Evolutionary conservation across 805 yeast species (phyloP), one percentile per base, ranked within the genome.

Genomic region (Debaryomyces maramus): DNA sequence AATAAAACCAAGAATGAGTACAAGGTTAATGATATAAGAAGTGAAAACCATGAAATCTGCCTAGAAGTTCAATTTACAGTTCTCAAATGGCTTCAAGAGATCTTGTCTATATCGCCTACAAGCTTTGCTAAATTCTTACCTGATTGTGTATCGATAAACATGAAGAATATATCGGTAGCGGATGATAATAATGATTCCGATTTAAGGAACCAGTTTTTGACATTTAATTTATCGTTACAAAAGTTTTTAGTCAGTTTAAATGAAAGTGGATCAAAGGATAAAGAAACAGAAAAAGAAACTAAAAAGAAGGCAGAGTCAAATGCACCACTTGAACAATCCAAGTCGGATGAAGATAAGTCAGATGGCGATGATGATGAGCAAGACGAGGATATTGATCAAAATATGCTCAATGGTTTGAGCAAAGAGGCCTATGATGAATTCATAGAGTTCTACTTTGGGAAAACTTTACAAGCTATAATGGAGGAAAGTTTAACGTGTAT

Each of bases 111-210:
- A 13, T 80, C 91, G 0, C 91, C 97, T 1, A 70, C 73, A 28
- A 85, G 90, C 33, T 82, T 91, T 45, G 68, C 85, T 18, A 79
- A 83, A 17, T 83, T 78, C 43, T 74, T 88, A 38, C 88, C 97
- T 2, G 83, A 86, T 39, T 70, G 91, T 28, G 67, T 91, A 11
- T 72, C 90, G 1, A 78, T 84, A 4, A 65, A 88, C 29, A 67
- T 90, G 44, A 60, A 65, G 34, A 67, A 63, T 45, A 52, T 69
- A 13, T 58, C 73, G 1, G 46, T 54, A 15, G 50, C 69, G 3
- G 72, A 69, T 47, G 47, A 49, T 34, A 66, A 65, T 27, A 60
- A 60, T 38, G 73, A 68, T 40, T 46, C 51, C 30, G 73, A 68
- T 13, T 53, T 70, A 31, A 42, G 71, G 30, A 63, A 63, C 41